A percentile compares a stretch with the other conserved stretches of the same genome.
These are phyloP conservation scores for Komagataella pastoris DNA, from an alignment of 805 yeast genomes.

Conservation along the genomic window DNA sequence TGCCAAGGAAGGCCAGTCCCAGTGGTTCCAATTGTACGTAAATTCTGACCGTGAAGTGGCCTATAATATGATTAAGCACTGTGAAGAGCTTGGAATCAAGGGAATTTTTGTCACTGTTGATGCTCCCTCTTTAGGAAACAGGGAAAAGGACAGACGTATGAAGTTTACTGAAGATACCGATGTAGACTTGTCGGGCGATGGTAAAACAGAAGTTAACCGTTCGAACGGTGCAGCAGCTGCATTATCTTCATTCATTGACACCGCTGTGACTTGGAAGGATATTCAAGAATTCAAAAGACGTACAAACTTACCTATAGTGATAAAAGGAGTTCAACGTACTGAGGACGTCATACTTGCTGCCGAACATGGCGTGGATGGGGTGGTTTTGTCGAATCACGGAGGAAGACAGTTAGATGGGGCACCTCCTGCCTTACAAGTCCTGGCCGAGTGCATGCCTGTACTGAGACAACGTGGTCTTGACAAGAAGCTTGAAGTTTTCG, in stretches of 20 bases:
- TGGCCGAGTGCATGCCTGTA: constrained; percentile 55
- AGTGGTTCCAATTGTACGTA: constrained; percentile 85
- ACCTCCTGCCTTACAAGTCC: constrained; percentile 61
- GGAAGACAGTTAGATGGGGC: constrained; percentile 81
- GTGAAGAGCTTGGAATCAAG: constrained; percentile 60
- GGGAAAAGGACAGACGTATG: constrained; percentile 77
- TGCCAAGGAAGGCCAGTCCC: constrained; percentile 51
- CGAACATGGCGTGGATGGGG: constrained; percentile 60
- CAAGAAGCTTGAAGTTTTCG: constrained; percentile 40
- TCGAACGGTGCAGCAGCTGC: constrained; percentile 81
- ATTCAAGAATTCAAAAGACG: constrained; percentile 37
- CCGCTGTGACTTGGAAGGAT: constrained; percentile 53
- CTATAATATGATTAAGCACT: constrained; percentile 48
- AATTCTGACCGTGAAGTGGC: constrained; percentile 63
- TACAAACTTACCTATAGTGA: constrained; percentile 53
- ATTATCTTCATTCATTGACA: constrained; percentile 73
- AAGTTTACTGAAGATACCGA: constrained; percentile 42
- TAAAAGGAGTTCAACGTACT: constrained; percentile 77
- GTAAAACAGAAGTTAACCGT: constrained; percentile 38
- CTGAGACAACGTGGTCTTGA: constrained; percentile 31
- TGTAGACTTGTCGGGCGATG: constrained; percentile 28
- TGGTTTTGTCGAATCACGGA: constrained; percentile 83
- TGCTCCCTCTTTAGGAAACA: constrained; percentile 83
- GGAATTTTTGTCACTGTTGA: constrained; percentile 86
- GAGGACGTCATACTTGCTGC: constrained; percentile 70